A percentile compares a stretch with the other conserved stretches of the same genome.
Conservation (phyloP, 2,329 filamentous ascomycete species). For the Cladophialophora yegresii region DNA sequence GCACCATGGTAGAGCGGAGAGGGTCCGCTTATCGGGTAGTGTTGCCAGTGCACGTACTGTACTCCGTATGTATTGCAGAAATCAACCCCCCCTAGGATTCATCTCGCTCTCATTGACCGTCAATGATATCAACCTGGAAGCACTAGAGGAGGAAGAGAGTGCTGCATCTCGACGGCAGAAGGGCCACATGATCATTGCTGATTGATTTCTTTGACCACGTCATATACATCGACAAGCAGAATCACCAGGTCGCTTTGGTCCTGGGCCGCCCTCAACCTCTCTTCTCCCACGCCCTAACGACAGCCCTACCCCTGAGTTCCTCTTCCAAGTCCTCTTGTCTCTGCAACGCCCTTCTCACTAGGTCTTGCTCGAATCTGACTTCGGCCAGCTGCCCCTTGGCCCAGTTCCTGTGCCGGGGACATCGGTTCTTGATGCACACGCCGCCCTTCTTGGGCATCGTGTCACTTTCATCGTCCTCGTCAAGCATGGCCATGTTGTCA, state of each 20-base stretch:
- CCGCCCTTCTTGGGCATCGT: slow-evolving; percentile 42
- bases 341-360: slow-evolving; percentile 28
- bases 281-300: slow-evolving; percentile 33
- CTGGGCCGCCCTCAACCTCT: slow-evolving; percentile 12
- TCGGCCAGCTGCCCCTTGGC: slow-evolving; percentile 46
- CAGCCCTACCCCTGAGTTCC: slow-evolving; percentile 29
- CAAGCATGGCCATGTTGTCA: slow-evolving; percentile 36
- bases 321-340: slow-evolving; percentile 26
- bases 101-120: neutral
- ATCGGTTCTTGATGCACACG: slow-evolving; percentile 52
- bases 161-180: neutral
- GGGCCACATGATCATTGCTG: neutral
- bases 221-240: neutral
- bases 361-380: slow-evolving; percentile 35
- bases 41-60: too few relatives aligned
- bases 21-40: too few relatives aligned
- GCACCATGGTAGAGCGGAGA: too few relatives aligned
- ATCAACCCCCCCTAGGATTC: neutral
- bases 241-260: neutral
- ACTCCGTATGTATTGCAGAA: too few relatives aligned
- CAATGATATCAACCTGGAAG: neutral
- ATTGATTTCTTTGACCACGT: neutral
- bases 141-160: neutral
- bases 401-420: slow-evolving; percentile 53
- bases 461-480: slow-evolving; percentile 43